Percentiles rank a stretch among this genome's conserved stretches.
Evolutionary conservation across 305 asterid species (phyloP).

Genomic region (Fraxinus xanthoxyloides): DNA sequence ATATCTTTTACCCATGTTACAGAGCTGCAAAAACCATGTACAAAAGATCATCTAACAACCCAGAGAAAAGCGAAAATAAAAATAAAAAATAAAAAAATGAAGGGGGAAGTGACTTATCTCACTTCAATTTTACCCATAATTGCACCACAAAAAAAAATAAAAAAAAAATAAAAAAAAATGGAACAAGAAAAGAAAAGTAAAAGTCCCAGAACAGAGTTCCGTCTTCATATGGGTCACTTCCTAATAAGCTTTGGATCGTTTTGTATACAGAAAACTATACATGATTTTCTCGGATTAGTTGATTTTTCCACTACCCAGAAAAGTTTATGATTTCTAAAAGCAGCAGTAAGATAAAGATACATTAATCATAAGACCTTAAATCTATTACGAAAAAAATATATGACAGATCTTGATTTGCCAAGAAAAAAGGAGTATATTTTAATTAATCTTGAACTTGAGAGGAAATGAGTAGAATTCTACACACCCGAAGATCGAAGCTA

Average conservation of each 20-base stretch:
- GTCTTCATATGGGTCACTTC: not conserved
- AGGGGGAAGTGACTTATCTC: not conserved
- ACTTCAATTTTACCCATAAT: not conserved
- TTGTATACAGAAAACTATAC: not conserved
- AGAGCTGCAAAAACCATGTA: constrained; percentile 35
- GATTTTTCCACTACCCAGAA: not conserved
- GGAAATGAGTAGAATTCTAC: not conserved
- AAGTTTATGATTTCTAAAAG: not conserved
- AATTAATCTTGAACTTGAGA: not conserved
- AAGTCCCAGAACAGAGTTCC: not conserved
- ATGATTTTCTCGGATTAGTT: not conserved
- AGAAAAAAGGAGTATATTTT: not conserved
- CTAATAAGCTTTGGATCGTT: not conserved
- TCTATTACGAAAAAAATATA: not conserved
- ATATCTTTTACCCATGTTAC: constrained; percentile 43
- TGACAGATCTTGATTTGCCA: not conserved
- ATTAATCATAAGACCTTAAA: not conserved
- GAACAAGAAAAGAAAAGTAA: not conserved
- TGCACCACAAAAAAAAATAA: not conserved
- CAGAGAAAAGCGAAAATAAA: not conserved
- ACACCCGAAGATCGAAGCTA: not conserved
- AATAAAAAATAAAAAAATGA: not conserved
- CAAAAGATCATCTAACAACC: not conserved
- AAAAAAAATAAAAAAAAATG: too few species aligned
- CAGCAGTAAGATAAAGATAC: not conserved